A percentile compares a stretch with the other conserved stretches of the same genome.
These are phyloP conservation scores for Penicillium ucsense DNA, from an alignment of 495 filamentous ascomycete species.

Conservation along the genomic window DNA sequence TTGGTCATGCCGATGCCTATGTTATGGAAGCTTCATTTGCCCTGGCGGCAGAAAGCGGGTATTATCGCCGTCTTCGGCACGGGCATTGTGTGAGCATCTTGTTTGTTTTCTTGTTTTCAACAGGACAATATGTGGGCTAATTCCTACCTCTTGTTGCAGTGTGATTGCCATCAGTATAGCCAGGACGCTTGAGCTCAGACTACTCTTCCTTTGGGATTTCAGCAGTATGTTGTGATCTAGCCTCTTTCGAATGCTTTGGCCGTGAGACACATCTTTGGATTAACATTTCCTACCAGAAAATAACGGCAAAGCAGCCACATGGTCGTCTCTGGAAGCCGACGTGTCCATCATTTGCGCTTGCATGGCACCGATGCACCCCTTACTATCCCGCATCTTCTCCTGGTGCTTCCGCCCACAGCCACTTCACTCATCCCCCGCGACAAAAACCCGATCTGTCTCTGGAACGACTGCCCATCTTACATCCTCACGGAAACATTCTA, in stretches of 20 bases:
- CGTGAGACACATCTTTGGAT: neutral
- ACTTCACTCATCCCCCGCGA: conserved; percentile 6
- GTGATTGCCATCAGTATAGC: conserved; percentile 28
- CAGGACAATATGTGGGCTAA: too few relatives aligned
- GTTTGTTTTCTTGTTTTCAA: neutral
- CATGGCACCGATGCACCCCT: conserved; percentile 70
- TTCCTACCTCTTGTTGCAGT: conserved; percentile 9
- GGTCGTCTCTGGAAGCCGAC: conserved; percentile 79
- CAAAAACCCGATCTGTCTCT: conserved; percentile 7
- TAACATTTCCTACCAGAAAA: conserved; percentile 13
- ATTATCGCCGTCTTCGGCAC: conserved; percentile 36
- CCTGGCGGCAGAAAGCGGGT: conserved; percentile 29
- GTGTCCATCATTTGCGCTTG: conserved; percentile 74
- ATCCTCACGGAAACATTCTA: conserved; percentile 7
- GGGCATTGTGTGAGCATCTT: conserved; percentile 36
- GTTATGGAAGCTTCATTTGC: conserved; percentile 30
- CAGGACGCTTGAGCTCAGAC: conserved; percentile 18
- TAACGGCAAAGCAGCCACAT: conserved; percentile 45
- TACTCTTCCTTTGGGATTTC: conserved; percentile 9
- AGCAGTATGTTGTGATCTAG: conserved; percentile 10
- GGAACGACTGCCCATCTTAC: conserved; percentile 2
- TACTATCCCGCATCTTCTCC: conserved; percentile 65
- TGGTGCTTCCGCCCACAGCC: conserved; percentile 16
- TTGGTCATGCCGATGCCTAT: conserved; percentile 37
- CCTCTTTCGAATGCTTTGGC: neutral